A percentile compares a stretch with the other conserved stretches of the same genome.
Conservation (phyloP, 108 stramenopile species). For the Skeletonema potamos region DNA sequence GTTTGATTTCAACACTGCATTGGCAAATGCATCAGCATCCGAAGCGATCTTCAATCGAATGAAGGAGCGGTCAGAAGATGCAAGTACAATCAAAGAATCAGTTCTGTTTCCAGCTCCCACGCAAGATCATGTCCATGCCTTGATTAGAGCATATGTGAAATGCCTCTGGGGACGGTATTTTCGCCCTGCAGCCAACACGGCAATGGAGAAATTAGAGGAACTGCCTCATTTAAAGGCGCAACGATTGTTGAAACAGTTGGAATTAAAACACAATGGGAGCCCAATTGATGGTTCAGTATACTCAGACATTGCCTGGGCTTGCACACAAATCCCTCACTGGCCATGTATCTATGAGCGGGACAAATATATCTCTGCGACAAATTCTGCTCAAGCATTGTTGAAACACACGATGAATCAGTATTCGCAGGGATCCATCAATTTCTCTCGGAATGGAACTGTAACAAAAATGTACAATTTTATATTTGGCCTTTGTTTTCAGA, state of each 20-base stretch:
- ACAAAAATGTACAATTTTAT: conserved; percentile 41
- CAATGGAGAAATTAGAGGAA: conserved; percentile 12
- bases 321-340: conserved; percentile 31
- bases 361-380: conserved; percentile 12
- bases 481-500: conserved; percentile 7
- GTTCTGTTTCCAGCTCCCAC: conserved; percentile 36
- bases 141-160: conserved; percentile 24
- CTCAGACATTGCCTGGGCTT: conserved; percentile 32
- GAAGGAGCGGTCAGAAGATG: conserved; percentile 16
- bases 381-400: conserved; percentile 6
- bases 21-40: conserved; percentile 22
- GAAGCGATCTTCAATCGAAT: conserved; percentile 28
- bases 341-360: conserved; percentile 8
- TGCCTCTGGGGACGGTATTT: conserved; percentile 22
- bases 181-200: conserved; percentile 13
- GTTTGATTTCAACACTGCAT: conserved; percentile 12
- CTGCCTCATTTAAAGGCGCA: conserved; percentile 33
- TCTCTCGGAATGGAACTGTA: conserved; percentile 9
- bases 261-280: not conserved
- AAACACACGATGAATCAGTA: conserved; percentile 20
- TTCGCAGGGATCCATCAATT: conserved; percentile 14
- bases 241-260: conserved; percentile 27
- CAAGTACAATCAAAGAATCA: not conserved
- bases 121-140: conserved; percentile 28
- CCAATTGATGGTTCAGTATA: conserved; percentile 33